Base-by-base conservation (phyloP, 2,329 filamentous ascomycete genomes). In the Xenosphaeropsis pyriputrescens region DNA sequence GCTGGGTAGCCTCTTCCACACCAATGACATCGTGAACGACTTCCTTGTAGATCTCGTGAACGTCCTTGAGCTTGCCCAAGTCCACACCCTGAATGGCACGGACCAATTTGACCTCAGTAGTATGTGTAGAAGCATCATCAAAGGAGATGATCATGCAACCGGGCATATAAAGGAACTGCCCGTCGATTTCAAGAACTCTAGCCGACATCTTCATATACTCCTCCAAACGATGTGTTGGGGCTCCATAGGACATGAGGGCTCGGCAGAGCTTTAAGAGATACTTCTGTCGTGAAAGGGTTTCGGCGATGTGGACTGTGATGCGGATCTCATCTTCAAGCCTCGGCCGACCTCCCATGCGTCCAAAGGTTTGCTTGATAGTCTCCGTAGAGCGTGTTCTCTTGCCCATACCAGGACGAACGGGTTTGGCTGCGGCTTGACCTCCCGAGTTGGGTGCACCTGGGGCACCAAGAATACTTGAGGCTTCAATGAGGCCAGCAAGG, bases 121-220 rank as follows among this genome's bases (percentile, higher is more conserved):
- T 86, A 50, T 86, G 80, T 0, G 80, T 84, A 1, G 63, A 60
- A 5, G 62, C 59, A 56, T 89, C 83, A 50, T 83, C 86, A 51
- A 95, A 94, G 4, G 85, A 89, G 52, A 94, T 81, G 40, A 95
- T 83, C 88, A 95, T 95, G 52, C 84, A 93, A 0, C 84, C 84
- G 0, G 88, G 86, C 19, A 94, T 74, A 54, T 94, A 95, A 16
- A 94, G 62, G 48, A 91, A 94, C 50, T 93, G 85, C 5, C 80
- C 81, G 46, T 93, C 82, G 13, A 94, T 88, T 56, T 88, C 83
- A 29, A 95, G 69, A 2, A 91, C 83, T n/a, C 83, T 72, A 1
- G 88, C 79, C 7, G 83, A 86, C 82, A 89, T 93, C 44, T 72
- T 78, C 73, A 95, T 79, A 56, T 93, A 94, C 54, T 93, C 82